Percentiles rank a stretch among this genome's conserved stretches.
Evolutionary conservation across 2,329 filamentous ascomycete genomes (phyloP).

Genomic region (Paracorniculantispora psalliotae): DNA sequence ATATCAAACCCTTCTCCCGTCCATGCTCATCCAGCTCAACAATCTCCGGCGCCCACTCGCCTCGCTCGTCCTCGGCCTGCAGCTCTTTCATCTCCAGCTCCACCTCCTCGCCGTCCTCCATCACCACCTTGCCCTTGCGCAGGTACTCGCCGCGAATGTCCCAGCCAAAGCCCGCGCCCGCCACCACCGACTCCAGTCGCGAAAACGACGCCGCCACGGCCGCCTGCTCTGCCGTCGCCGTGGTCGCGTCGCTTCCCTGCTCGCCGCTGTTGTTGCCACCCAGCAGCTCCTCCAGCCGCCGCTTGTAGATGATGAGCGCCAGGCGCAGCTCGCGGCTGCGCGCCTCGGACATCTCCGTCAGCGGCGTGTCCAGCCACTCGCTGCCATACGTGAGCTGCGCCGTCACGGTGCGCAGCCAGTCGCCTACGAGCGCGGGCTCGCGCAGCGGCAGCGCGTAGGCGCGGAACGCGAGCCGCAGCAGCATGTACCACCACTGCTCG

Average conservation of each 20-base stretch:
- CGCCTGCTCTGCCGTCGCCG: slow-evolving; percentile 40
- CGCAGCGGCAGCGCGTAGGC: slow-evolving; percentile 40
- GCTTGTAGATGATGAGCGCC: slow-evolving; percentile 50
- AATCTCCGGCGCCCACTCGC: slow-evolving; percentile 49
- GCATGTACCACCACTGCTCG: slow-evolving; percentile 57
- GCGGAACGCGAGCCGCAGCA: slow-evolving; percentile 46
- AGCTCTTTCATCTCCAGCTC: slow-evolving; percentile 45
- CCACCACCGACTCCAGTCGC: slow-evolving; percentile 27
- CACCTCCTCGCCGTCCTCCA: slow-evolving; percentile 49
- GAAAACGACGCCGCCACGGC: slow-evolving; percentile 37
- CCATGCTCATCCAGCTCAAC: slow-evolving; percentile 50
- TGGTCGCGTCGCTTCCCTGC: no score
- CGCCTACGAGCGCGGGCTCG: slow-evolving; percentile 38
- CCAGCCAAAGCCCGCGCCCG: slow-evolving; percentile 47
- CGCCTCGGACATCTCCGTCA: slow-evolving; percentile 32
- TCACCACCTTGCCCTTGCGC: slow-evolving; percentile 42
- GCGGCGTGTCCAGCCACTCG: slow-evolving; percentile 41
- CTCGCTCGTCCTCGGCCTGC: slow-evolving; percentile 49
- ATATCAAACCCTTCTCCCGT: slow-evolving; percentile 47
- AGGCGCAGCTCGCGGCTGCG: slow-evolving; percentile 36
- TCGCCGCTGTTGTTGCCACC: slow-evolving; percentile 29
- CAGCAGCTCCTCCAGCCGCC: slow-evolving; percentile 45
- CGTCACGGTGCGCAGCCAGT: slow-evolving; percentile 46
- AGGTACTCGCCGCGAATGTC: slow-evolving; percentile 48
- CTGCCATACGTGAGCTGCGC: slow-evolving; percentile 52